Base-by-base conservation (phyloP, 371 early-diverging fungal genomes). In the Mycotypha africana region DNA sequence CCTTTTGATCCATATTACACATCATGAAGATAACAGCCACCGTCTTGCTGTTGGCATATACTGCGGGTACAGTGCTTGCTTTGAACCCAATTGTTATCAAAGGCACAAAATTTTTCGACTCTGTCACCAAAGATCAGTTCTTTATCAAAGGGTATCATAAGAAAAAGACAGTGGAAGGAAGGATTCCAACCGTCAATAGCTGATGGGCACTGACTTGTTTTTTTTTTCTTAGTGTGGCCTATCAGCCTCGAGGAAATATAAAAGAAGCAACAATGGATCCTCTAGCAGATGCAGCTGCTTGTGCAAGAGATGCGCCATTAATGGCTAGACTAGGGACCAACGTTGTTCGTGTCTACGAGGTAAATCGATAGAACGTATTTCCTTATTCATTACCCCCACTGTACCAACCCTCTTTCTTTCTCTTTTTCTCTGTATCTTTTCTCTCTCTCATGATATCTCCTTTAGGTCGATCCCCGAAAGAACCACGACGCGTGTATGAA, bases 401-500 rank as follows among this genome's bases (percentile, higher is more conserved):
- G n/a, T n/a, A n/a, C n/a, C n/a, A 11, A 3, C 5, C n/a, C 17
- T 14, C 7, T 14, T 37, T 20, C 21, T 39, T 32, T 37, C 38
- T 33, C 16, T 38, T 16, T 16, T 37, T n/a, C 31, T 28, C 30
- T 19, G 11, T 9, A 8, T 38, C 11, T 32, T n/a, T n/a, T n/a
- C n/a, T n/a, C n/a, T n/a, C 11, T 24, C 30, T 10, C 4, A 28
- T 17, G 12, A 20, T 28, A 8, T n/a, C n/a, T n/a, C 14, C 1
- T 9, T 17, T 53, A 67, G 74, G 77, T 83, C 3, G 84, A 88
- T 47, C 74, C 81, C 17, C 62, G 48, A 26, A 61, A 67, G 38
- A 70, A 83, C 60, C 91, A 90, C 49, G 83, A 84, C 45, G 73
- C 67, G 25, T 86, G 87, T 58, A 90, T 90, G 91, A 78, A 80